Evolutionary conservation across 805 yeast species (phyloP).

Genomic region (Komagataella pastoris): DNA sequence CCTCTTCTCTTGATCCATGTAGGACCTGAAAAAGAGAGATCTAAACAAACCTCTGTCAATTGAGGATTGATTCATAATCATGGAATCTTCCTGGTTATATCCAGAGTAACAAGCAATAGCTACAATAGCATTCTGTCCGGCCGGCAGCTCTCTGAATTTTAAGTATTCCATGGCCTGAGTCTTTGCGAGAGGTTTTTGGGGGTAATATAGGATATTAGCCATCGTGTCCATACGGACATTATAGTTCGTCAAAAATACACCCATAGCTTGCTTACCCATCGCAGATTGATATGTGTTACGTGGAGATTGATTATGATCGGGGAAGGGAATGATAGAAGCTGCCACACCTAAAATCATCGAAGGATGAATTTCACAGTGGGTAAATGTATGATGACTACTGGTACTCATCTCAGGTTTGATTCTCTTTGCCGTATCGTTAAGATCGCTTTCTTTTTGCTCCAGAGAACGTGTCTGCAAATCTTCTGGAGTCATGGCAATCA

Average conservation of each 20-base stretch:
- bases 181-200: conserved; percentile 96
- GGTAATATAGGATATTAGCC: conserved; percentile 96
- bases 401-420: conserved; percentile 44
- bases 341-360: conserved; percentile 98
- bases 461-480: conserved; percentile 58
- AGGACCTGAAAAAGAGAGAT: conserved; percentile 90
- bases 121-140: conserved; percentile 97
- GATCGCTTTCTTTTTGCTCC: conserved; percentile 21
- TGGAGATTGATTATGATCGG: conserved; percentile 98
- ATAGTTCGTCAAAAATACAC: conserved; percentile 91
- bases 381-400: conserved; percentile 67
- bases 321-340: conserved; percentile 98
- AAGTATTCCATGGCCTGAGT: conserved; percentile 96
- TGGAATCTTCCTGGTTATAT: conserved; percentile 98
- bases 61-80: conserved; percentile 98
- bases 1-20: conserved; percentile 97
- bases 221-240: conserved; percentile 97
- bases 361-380: conserved; percentile 98
- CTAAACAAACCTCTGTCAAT: conserved; percentile 95
- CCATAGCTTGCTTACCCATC: conserved; percentile 99
- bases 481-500: conserved; percentile 98
- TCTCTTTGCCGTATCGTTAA: conserved; percentile 70
- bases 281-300: conserved; percentile 99
- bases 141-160: conserved; percentile 95
- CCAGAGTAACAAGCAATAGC: conserved; percentile 98